Conservation (phyloP, 2,329 filamentous ascomycete species). For the Shiraia sp. region DNA sequence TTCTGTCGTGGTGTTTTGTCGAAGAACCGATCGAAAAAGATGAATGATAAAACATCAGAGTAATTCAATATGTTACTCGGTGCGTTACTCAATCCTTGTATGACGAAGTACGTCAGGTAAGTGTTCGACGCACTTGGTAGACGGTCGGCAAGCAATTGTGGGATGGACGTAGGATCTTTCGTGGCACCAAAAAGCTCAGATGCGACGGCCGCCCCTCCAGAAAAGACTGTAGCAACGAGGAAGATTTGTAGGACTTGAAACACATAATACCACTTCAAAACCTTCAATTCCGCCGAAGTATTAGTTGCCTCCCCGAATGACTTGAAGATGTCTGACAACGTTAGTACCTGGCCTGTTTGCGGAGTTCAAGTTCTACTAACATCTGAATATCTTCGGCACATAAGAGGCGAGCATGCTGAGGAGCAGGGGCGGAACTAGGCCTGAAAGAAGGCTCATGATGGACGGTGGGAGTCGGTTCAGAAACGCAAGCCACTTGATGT, state of each 20-base stretch:
- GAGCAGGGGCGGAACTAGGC: constrained; percentile 78
- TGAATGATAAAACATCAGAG: constrained; percentile 72
- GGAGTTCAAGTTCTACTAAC: constrained; percentile 50
- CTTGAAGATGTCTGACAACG: constrained; percentile 70
- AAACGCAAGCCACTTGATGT: constrained; percentile 71
- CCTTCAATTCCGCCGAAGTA: constrained; percentile 81
- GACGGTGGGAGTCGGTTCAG: constrained; percentile 69
- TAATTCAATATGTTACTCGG: constrained; percentile 75
- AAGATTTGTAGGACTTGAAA: constrained; percentile 94
- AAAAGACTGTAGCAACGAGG: constrained; percentile 80
- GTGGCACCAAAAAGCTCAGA: constrained; percentile 56
- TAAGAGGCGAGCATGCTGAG: constrained; percentile 84
- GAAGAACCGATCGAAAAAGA: constrained; percentile 73
- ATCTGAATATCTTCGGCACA: constrained; percentile 80
- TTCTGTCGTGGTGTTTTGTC: constrained; percentile 68
- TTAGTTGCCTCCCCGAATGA: constrained; percentile 78
- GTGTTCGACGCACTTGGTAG: constrained; percentile 89
- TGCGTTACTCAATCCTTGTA: constrained; percentile 84
- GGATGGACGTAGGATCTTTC: constrained; percentile 63
- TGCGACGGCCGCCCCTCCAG: constrained; percentile 74
- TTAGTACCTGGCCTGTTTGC: constrained; percentile 4
- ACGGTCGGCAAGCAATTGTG: constrained; percentile 69
- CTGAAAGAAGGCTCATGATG: constrained; percentile 83
- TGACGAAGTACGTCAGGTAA: constrained; percentile 91
- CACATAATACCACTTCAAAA: constrained; percentile 87